phyloP scores from a whole-genome alignment of 805 yeast genomes.

The Yarrowia divulgata region DNA sequence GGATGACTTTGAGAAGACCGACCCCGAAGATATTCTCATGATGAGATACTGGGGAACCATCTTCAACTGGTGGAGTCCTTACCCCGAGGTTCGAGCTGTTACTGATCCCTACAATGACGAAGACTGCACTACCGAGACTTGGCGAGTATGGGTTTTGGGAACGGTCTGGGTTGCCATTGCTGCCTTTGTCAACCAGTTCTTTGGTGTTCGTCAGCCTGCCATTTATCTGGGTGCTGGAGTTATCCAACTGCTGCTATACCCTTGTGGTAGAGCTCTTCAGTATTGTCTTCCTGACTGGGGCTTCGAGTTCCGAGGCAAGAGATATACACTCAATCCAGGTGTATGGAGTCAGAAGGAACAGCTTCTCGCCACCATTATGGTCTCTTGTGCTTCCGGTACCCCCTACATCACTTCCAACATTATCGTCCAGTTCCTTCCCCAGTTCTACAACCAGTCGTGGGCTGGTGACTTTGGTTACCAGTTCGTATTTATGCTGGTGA shows the following conservation, averaged over 20 bases:
- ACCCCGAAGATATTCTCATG: conserved; percentile 22
- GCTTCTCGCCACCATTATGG: conserved; percentile 61
- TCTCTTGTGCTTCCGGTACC: conserved; percentile 46
- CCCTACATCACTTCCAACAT: conserved; percentile 45
- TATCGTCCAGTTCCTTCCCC: conserved; percentile 48
- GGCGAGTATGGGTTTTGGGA: conserved; percentile 61
- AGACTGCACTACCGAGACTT: conserved; percentile 56
- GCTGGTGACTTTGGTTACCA: conserved; percentile 59
- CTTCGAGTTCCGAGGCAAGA: conserved; percentile 52
- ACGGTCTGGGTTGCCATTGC: conserved; percentile 62
- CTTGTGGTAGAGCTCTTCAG: conserved; percentile 54
- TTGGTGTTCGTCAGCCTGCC: conserved; percentile 60
- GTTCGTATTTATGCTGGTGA: conserved; percentile 59
- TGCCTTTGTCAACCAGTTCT: conserved; percentile 56
- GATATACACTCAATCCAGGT: conserved; percentile 63
- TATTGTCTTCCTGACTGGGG: conserved; percentile 49
- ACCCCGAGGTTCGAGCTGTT: conserved; percentile 65
- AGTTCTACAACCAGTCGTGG: conserved; percentile 47
- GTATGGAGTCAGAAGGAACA: conserved; percentile 73
- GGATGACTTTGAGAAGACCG: conserved; percentile 2
- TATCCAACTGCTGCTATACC: conserved; percentile 64
- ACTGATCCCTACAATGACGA: conserved; percentile 57
- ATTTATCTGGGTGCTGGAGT: conserved; percentile 59
- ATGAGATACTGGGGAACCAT: conserved; percentile 31
- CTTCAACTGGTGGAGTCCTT: conserved; percentile 53